Evolutionary conservation across 2,329 filamentous ascomycete genomes (phyloP).

Genomic region (Fusarium brevicatenulatum): DNA sequence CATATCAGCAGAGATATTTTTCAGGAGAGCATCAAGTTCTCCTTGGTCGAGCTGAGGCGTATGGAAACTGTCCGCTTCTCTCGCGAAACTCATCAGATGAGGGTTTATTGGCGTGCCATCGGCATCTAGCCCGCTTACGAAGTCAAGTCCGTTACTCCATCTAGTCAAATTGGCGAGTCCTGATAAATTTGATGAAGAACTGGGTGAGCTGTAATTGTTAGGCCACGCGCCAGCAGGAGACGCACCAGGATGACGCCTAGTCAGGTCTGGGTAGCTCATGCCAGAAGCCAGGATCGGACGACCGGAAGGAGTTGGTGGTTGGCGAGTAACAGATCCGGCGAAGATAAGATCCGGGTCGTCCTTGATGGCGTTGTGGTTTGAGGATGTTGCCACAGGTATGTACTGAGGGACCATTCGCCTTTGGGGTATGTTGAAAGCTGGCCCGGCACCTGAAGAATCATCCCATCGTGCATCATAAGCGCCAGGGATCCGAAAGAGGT

Average conservation of each 20-base stretch:
- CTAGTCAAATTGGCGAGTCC: slow-evolving; percentile 51
- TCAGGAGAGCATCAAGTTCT: slow-evolving; percentile 75
- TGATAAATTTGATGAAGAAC: slow-evolving; percentile 11
- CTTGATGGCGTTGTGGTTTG: background rate
- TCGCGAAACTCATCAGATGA: slow-evolving; percentile 48
- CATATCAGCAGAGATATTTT: slow-evolving; percentile 78
- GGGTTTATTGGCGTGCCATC: slow-evolving; percentile 51
- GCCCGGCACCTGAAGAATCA: background rate
- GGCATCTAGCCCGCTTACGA: slow-evolving; percentile 48
- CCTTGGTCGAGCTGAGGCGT: slow-evolving; percentile 59
- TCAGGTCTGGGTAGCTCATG: slow-evolving; percentile 21
- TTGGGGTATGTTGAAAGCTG: background rate
- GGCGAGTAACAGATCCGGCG: slow-evolving; percentile 4
- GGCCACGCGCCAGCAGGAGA: background rate
- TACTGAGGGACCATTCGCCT: background rate
- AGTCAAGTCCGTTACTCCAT: slow-evolving; percentile 53
- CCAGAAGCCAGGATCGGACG: background rate
- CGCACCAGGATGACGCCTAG: background rate
- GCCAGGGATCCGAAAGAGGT: slow-evolving; percentile 27
- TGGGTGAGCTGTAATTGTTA: background rate
- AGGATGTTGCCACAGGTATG: background rate
- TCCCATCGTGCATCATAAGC: slow-evolving; percentile 39
- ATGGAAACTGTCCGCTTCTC: slow-evolving; percentile 47
- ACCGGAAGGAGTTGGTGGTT: background rate
- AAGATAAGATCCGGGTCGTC: slow-evolving; percentile 16